Percentiles rank a stretch among this genome's conserved stretches.
phyloP scores from a whole-genome alignment of 2,329 filamentous ascomycete species.

The Knufia fluminis region DNA sequence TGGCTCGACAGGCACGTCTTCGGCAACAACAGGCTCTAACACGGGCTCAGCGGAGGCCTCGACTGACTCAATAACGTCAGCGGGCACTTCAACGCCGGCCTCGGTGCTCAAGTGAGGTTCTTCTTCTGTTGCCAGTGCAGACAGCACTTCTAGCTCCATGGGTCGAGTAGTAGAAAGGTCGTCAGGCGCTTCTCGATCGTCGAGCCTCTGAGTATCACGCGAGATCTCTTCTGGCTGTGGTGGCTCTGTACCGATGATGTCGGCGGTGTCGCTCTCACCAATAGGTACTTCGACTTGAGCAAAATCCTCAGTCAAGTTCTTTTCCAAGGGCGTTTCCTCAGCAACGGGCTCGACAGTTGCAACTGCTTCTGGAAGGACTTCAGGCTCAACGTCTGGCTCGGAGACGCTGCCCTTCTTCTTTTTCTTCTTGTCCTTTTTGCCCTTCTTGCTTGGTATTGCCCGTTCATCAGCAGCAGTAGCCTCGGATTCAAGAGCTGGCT shows the following conservation, averaged over 20 bases:
- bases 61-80: not conserved
- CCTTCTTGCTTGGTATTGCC: conserved; percentile 5
- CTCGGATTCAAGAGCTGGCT: not conserved
- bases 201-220: no score
- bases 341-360: not conserved
- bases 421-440: conserved; percentile 23
- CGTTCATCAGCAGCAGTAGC: not conserved
- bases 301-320: not conserved
- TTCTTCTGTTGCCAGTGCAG: not conserved
- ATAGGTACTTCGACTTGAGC: no score
- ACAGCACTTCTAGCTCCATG: not conserved
- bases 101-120: not conserved
- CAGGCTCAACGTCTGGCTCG: not conserved
- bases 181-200: no score
- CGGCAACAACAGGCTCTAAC: not conserved
- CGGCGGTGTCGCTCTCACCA: not conserved
- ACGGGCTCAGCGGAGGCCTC: conserved; percentile 4
- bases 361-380: not conserved
- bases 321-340: not conserved
- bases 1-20: not conserved
- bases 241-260: not conserved
- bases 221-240: not conserved
- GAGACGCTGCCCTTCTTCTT: conserved; percentile 4
- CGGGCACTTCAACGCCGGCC: conserved; percentile 3
- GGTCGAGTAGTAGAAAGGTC: not conserved